phyloP scores from a whole-genome alignment of 2,329 filamentous ascomycete species.

The Botrytis elliptica region DNA sequence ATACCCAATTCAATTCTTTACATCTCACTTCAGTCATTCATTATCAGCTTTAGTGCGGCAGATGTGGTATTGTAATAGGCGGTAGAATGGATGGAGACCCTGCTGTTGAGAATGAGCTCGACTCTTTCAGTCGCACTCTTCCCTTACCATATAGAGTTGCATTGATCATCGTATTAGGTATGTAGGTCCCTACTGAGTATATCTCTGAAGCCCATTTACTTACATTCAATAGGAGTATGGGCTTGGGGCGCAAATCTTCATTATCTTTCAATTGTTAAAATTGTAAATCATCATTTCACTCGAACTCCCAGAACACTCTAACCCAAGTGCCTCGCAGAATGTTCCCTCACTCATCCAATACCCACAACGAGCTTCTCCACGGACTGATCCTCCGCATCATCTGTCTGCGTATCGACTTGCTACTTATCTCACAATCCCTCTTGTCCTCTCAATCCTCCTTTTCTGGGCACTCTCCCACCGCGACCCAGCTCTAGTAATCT shows the following conservation, averaged over 20 bases:
- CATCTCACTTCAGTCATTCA: constrained; percentile 34
- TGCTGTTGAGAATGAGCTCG: constrained; percentile 68
- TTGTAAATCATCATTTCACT: constrained; percentile 50
- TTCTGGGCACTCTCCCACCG: constrained; percentile 84
- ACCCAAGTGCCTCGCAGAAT: constrained; percentile 51
- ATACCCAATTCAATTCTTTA: constrained; percentile 10
- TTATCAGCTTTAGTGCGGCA: constrained; percentile 26
- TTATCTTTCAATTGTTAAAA: constrained; percentile 73
- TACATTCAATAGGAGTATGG: constrained; percentile 69
- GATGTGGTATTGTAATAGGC: constrained; percentile 33
- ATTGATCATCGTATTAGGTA: constrained; percentile 81
- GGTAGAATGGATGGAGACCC: constrained; percentile 69
- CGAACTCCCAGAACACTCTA: constrained; percentile 15
- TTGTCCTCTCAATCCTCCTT: constrained; percentile 67
- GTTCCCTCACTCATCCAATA: constrained; percentile 85
- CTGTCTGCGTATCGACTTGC: constrained; percentile 84
- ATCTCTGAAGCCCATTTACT: constrained; percentile 20
- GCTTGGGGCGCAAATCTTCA: constrained; percentile 93
- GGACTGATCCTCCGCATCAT: constrained; percentile 70
- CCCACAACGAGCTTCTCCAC: constrained; percentile 66
- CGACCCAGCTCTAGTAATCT: constrained; percentile 65
- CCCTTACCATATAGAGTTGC: constrained; percentile 89
- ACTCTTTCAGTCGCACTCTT: constrained; percentile 82
- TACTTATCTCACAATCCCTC: constrained; percentile 68
- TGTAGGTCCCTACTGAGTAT: constrained; percentile 30